Evolutionary conservation across 495 filamentous ascomycete genomes (phyloP).

Genomic region (Daldinia caldariorum): DNA sequence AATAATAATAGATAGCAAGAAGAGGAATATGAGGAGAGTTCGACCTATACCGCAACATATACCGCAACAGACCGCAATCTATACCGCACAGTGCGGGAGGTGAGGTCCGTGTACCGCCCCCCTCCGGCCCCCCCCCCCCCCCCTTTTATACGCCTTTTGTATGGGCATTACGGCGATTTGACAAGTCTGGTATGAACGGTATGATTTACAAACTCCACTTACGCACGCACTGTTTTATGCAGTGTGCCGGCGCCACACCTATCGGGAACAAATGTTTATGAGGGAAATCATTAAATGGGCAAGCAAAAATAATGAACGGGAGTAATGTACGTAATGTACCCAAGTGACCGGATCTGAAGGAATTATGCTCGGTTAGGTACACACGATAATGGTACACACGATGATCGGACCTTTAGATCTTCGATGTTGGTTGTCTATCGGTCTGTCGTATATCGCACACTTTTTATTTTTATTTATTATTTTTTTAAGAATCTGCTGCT

Average conservation of each 20-base stretch:
- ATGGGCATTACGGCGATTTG: slow-evolving; percentile 29
- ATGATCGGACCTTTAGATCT: slow-evolving; percentile 28
- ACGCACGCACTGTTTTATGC: slow-evolving; percentile 46
- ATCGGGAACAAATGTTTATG: slow-evolving; percentile 45
- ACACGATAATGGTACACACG: slow-evolving; percentile 8
- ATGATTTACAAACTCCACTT: slow-evolving; percentile 35
- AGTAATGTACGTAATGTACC: slow-evolving; percentile 28
- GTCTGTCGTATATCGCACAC: neutral
- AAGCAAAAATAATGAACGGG: slow-evolving; percentile 37
- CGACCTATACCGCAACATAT: neutral
- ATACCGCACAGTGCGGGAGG: slow-evolving; percentile 31
- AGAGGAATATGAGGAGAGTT: neutral
- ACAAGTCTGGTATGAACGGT: slow-evolving; percentile 43
- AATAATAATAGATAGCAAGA: neutral
- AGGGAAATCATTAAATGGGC: slow-evolving; percentile 35
- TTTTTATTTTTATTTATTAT: neutral
- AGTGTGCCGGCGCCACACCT: slow-evolving; percentile 25
- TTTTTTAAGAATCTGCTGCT: neutral
- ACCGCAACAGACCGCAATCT: neutral
- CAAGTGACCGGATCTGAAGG: slow-evolving; percentile 17
- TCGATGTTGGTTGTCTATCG: slow-evolving; percentile 32
- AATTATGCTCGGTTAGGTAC: slow-evolving; percentile 26
- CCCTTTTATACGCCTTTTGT: neutral
- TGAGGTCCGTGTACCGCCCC: slow-evolving; percentile 12
- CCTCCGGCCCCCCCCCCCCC: neutral